A percentile compares a stretch with the other conserved stretches of the same genome.
Evolutionary conservation across 371 early-diverging fungal genomes (phyloP).

Genomic region (Lichtheimia ramosa): DNA sequence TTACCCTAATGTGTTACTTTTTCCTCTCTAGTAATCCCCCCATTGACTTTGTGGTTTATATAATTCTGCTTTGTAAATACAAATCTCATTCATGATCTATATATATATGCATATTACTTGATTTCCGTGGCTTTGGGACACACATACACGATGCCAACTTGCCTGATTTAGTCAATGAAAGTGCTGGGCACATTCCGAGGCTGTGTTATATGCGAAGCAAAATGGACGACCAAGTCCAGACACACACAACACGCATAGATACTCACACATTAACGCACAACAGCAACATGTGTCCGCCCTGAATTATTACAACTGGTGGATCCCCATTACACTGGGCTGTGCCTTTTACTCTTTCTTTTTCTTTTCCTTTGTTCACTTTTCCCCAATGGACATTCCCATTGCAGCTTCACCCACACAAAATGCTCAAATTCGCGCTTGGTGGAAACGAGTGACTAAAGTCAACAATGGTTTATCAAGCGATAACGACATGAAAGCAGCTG

Average conservation of each 20-base stretch:
- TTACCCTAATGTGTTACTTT: too few relatives aligned
- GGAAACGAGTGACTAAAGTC: conserved; percentile 30
- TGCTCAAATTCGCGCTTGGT: conserved; percentile 33
- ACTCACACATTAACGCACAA: neutral
- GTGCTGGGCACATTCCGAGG: neutral
- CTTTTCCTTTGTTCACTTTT: neutral
- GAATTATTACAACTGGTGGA: neutral
- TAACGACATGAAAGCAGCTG: neutral
- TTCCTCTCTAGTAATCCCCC: too few relatives aligned
- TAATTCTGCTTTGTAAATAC: too few relatives aligned
- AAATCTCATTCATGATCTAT: too few relatives aligned
- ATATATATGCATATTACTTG: too few relatives aligned
- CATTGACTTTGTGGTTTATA: too few relatives aligned
- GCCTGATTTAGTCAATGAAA: conserved; percentile 1
- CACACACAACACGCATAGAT: neutral
- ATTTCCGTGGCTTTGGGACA: neutral
- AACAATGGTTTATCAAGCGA: neutral
- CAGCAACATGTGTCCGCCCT: conserved; percentile 1
- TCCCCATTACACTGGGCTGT: neutral
- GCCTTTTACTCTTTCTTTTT: neutral
- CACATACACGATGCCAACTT: neutral
- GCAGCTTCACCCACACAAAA: conserved; percentile 30
- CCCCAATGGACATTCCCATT: conserved; percentile 20
- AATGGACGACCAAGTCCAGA: neutral
- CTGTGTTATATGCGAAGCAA: neutral